Percentiles rank a stretch among this genome's conserved stretches.
Evolutionary conservation across 768 basidiomycete genomes (phyloP).

Genomic region (Boletus rubropictus): DNA sequence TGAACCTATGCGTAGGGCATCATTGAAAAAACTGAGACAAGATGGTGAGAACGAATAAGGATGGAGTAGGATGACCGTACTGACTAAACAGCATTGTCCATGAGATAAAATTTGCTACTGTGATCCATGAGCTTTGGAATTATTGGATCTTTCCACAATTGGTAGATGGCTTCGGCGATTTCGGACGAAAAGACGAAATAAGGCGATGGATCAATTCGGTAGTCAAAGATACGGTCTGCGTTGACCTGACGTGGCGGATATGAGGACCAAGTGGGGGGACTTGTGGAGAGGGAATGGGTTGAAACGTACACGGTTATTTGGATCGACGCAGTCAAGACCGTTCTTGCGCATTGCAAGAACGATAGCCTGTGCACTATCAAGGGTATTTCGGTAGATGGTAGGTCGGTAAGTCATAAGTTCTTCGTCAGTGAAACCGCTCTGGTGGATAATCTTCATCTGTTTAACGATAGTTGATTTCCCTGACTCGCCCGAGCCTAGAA

Average conservation of each 20-base stretch:
- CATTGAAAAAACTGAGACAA: conserved; percentile 68
- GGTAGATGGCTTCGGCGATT: conserved; percentile 61
- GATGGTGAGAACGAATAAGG: not conserved
- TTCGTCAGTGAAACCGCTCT: conserved; percentile 75
- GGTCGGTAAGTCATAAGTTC: conserved; percentile 75
- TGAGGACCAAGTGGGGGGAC: not conserved
- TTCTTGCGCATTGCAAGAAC: conserved; percentile 84
- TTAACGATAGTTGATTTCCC: conserved; percentile 97
- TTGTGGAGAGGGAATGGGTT: rapidly evolving
- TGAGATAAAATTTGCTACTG: conserved; percentile 78
- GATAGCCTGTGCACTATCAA: conserved; percentile 85
- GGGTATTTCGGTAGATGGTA: conserved; percentile 78
- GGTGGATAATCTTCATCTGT: conserved; percentile 98
- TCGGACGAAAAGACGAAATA: conserved; percentile 51
- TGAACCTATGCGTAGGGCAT: conserved; percentile 77
- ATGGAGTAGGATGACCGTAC: conserved; percentile 24
- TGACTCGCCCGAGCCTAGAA: conserved; percentile 86
- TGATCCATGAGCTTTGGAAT: conserved; percentile 49
- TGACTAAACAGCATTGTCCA: conserved; percentile 91
- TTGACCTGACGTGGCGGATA: conserved; percentile 31
- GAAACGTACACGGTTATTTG: conserved; percentile 48
- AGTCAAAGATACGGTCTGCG: conserved; percentile 61
- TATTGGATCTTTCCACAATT: conserved; percentile 67
- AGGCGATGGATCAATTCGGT: conserved; percentile 39
- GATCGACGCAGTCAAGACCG: conserved; percentile 67